A percentile compares a stretch with the other conserved stretches of the same genome.
Evolutionary conservation across 2,329 filamentous ascomycete genomes (phyloP).

Genomic region (Beauveria sp.): DNA sequence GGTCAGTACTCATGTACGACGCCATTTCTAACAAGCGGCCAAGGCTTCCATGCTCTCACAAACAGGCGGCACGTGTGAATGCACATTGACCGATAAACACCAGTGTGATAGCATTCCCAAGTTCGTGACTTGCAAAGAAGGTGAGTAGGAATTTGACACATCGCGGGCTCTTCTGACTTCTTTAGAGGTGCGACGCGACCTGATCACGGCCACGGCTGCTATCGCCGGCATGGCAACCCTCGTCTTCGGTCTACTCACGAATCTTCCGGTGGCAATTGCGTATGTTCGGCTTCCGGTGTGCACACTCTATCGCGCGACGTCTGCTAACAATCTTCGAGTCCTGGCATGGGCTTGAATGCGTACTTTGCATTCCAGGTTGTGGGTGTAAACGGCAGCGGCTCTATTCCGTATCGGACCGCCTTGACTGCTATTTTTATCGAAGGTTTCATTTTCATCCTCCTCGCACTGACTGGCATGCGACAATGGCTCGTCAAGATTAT

Average conservation of each 20-base stretch:
- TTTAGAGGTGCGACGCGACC: constrained; percentile 60
- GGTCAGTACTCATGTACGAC: background rate
- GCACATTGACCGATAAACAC: constrained; percentile 36
- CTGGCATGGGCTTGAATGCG: constrained; percentile 60
- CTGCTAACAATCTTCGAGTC: constrained; percentile 31
- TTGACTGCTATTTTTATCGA: constrained; percentile 59
- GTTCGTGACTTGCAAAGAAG: constrained; percentile 40
- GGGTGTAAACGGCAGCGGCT: constrained; percentile 49
- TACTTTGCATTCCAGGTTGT: constrained; percentile 63
- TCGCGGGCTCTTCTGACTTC: constrained; percentile 8
- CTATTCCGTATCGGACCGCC: constrained; percentile 51
- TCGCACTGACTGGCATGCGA: constrained; percentile 60
- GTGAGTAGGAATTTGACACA: constrained; percentile 23
- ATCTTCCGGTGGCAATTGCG: constrained; percentile 70
- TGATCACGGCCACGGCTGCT: constrained; percentile 78
- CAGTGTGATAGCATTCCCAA: constrained; percentile 41
- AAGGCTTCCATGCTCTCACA: constrained; percentile 67
- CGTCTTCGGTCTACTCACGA: constrained; percentile 72
- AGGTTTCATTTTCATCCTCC: constrained; percentile 55
- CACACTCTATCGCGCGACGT: background rate
- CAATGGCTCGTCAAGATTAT: constrained; percentile 65
- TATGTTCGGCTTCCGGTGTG: constrained; percentile 31
- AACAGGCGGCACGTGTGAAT: constrained; percentile 70
- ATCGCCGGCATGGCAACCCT: constrained; percentile 69
- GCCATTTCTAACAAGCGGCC: constrained; percentile 8